Evolutionary conservation across 345 rosid species (phyloP), one percentile per base, ranked within the genome.

Genomic region (Bruguiera sexangula): DNA sequence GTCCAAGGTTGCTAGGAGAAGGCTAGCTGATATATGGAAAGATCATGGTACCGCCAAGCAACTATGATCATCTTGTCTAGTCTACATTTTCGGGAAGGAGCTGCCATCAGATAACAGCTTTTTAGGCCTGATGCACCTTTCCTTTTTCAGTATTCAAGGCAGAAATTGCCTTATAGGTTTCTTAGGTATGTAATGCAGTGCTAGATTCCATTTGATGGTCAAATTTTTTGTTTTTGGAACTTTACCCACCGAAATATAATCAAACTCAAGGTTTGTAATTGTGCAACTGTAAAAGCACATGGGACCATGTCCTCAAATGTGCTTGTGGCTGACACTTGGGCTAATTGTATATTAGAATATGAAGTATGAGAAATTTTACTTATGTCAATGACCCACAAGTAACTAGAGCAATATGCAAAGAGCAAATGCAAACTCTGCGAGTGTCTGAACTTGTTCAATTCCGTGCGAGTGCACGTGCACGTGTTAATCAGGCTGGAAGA

Each of bases 1-100:
- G 78, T 83, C 96, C 66, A 91, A 89, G 81, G 87, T 86, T 24
- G 91, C 96, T 32, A 84, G 80, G 85, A 87, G 89, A 77, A 87
- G 89, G 71, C 75, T 91, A 56, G 87, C 85, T 29, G 69, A 75
- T 50, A 2, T 76, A 1, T 67, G n/a, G 5, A 81, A 71, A 10
- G 71, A 76, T 69, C 70, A 65, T 63, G 67, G 70, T 69, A 66
- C 66, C 48, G 26, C 62, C 39, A 31, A 57, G 19, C 10, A 39
- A 55, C 62, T 8, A 5, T 61, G 62, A 72, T 37, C 10, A 6
- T 43, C 50, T 43, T 43, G 50, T 15, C 13, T 13, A 15, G 50
- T 43, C 18, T 13, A 43, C 5, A 56, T 56, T 61, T 60, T 52
- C 65, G 3, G 55, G 60, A 34, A 30, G 53, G 30, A 8, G 18